Evolutionary conservation across 208 protist genomes (phyloP).

Genomic region (Novymonas esmeraldas): DNA sequence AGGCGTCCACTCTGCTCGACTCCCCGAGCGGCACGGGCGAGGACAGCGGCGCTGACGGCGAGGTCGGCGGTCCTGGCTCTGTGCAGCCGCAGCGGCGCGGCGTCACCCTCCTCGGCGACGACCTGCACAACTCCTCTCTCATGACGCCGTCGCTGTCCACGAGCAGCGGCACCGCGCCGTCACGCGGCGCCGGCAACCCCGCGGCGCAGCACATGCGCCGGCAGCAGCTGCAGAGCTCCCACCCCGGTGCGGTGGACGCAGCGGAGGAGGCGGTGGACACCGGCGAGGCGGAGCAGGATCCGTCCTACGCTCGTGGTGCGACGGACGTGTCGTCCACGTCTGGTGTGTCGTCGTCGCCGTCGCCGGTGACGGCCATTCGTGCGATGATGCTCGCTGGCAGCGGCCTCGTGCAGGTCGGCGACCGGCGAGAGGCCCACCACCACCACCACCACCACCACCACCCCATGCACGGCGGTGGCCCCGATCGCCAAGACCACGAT

Average conservation of each 20-base stretch:
- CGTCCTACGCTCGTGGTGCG: conserved; percentile 32
- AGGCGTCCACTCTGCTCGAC: no score
- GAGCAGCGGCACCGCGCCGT: conserved; percentile 3
- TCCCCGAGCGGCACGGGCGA: no score
- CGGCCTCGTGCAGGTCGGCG: background rate
- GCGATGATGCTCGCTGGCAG: background rate
- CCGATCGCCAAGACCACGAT: background rate
- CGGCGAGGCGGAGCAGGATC: conserved; percentile 18
- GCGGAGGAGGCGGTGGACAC: background rate
- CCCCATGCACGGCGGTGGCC: conserved; percentile 2
- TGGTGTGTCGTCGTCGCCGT: background rate
- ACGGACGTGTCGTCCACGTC: conserved; percentile 28
- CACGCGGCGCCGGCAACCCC: background rate
- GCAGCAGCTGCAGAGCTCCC: background rate
- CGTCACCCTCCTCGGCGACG: background rate
- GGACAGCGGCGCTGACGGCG: no score
- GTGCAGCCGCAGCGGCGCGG: background rate
- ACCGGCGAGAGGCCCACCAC: background rate
- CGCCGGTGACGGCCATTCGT: background rate
- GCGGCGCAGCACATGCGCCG: background rate
- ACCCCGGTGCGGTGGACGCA: background rate
- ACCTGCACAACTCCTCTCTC: conserved; percentile 10
- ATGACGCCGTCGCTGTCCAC: conserved; percentile 9
- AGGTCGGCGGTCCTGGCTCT: background rate
- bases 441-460: conserved; percentile 7